Evolutionary conservation across 345 rosid species (phyloP), one percentile per base, ranked within the genome.

Genomic region (Dovyalis caffra): DNA sequence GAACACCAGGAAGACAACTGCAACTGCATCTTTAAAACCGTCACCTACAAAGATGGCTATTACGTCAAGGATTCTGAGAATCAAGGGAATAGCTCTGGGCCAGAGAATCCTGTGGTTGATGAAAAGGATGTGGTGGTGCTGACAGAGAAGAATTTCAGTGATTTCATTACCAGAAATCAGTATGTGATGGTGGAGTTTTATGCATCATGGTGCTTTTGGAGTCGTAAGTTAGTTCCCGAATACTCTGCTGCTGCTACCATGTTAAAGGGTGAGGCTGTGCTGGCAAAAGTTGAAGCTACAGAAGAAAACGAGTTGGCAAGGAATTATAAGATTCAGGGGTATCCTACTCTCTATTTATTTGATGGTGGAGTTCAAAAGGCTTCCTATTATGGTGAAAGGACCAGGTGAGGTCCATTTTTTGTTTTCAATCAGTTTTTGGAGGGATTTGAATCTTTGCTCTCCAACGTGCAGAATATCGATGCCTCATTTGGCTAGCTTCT

Each of bases 241-340:
- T 88, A 82, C 51, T 87, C 81, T 6, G 87, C 89, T 28, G 85
- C 89, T 0, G 86, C 91, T 14, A 79, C 88, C 49, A 77, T 74
- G 78, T 45, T 86, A 10, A 84, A 88, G 68, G 87, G 80, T 6
- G 81, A 81, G 23, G 91, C 81, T 29, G 89, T 82, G 76, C 75
- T 86, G 9, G 89, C 86, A 3, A 86, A 84, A 77, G 84, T 86
- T 4, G 86, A 88, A 38, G 80, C 78, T 69, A 66, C 74, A 4
- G 78, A 63, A 53, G 84, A 83, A 34, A 49, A 1, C 2, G 66
- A 12, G 43, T 35, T 74, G 77, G 66, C 25, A 8, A 28, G 21
- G 33, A 21, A 65, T 56, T 66, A 77, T 35, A 1, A 63, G 3
- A 64, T 78, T 71, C 53, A 25, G n/a, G 77, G 35, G 0, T 74